Percentiles rank a stretch among this genome's conserved stretches.
Evolutionary conservation across 2,329 filamentous ascomycete species (phyloP).

Genomic region (Ceratocystis ficicola): DNA sequence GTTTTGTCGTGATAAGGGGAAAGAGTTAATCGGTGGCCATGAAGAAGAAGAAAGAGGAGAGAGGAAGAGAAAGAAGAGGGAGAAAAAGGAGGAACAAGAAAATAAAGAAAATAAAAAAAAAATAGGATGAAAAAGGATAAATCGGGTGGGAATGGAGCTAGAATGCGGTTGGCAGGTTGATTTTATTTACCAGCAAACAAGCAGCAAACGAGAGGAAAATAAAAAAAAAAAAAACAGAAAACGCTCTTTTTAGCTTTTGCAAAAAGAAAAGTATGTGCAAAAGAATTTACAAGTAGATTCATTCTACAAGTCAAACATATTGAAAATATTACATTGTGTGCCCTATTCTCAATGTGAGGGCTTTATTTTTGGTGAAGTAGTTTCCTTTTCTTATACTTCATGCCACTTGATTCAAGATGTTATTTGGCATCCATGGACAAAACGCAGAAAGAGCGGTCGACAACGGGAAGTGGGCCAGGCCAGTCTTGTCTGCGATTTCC

Average conservation of each 20-base stretch:
- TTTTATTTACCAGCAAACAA: constrained; percentile 4
- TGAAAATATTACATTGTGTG: not conserved
- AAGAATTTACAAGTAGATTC: too few relatives aligned
- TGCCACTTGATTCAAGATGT: too few relatives aligned
- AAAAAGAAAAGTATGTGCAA: too few relatives aligned
- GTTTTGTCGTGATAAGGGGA: not conserved
- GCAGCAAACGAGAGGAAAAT: not conserved
- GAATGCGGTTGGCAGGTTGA: constrained; percentile 7
- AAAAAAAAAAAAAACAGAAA: not conserved
- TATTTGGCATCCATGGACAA: too few relatives aligned
- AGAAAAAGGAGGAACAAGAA: not conserved
- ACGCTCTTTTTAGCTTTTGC: too few relatives aligned
- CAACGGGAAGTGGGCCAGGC: not conserved
- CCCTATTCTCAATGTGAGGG: not conserved
- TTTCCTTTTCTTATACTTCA: not conserved
- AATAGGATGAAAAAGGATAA: constrained; percentile 9
- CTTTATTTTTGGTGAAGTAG: not conserved
- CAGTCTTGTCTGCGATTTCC: not conserved
- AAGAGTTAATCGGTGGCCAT: not conserved
- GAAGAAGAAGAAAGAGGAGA: constrained; percentile 14
- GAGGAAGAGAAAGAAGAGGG: not conserved
- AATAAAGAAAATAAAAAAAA: not conserved
- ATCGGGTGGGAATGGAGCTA: constrained; percentile 12
- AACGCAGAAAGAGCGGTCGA: not conserved
- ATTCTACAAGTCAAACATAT: too few relatives aligned